Evolutionary conservation across 148 eudicot species (phyloP), one percentile per base, ranked within the genome.

Genomic region (Camellia lanceoleosa): DNA sequence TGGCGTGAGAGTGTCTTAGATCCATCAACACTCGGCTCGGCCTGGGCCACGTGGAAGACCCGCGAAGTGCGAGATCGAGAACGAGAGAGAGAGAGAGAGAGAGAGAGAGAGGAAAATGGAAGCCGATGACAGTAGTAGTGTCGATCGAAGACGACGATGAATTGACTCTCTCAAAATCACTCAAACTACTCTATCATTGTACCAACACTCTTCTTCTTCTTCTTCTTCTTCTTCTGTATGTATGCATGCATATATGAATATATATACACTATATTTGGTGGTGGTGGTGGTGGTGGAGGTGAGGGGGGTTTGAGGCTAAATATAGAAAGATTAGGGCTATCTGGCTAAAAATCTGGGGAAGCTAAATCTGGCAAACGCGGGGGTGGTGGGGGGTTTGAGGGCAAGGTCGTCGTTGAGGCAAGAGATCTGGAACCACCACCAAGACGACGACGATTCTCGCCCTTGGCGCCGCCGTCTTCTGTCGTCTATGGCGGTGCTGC

Each of bases 391-490:
- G 77, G 38, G 38, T 30, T 68, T 83, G 41, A 83, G 82, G 70
- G 75, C 85, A 18, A 65, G 81, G 82, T 70, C 77, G 73, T 74
- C 85, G 75, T 74, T 68, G 74, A 78, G 74, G 52, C 78, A 51
- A 60, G 78, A 66, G 61, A 43, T 38, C 49, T 46, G 15, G 15
- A 51, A 38, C 68, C 43, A 64, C 42, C 38, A 30, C 38, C 38
- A 30, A 30, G 74, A 79, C 64, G 79, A 41, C 60, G 82, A 79
- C 12, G 77, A 83, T 51, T 64, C 38, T 6, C 81, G 68, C 69
- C 85, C 80, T 47, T 73, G 85, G 81, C 81, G 85, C 13, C 52
- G 75, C 55, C 42, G 85, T 43, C 15, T 83, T 4, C 18, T 83
- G 0, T 74, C 85, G n/a, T 60, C 82, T 15, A 78, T 78, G 73